Evolutionary conservation across 1,284 basidiomycete species (phyloP), one percentile per base, ranked within the genome.

Genomic region (Pterulicium gracile): DNA sequence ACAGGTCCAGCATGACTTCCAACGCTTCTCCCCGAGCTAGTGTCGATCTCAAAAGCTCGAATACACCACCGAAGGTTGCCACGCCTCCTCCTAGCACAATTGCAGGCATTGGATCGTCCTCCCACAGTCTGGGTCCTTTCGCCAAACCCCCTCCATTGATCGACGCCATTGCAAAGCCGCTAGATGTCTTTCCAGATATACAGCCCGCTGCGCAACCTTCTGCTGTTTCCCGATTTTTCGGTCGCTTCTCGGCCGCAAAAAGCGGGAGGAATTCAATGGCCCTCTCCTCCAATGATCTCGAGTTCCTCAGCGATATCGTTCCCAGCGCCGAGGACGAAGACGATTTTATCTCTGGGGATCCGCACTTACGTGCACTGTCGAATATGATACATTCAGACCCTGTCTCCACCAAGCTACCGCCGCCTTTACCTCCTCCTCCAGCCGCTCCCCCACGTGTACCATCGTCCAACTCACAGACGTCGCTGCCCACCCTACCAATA

Each of bases 281-380:
- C 3, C 66, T 87, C 17, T 84, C 83, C 4, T 68, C 74, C 2
- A 76, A 83, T 49, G 84, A 88, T 56, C 64, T 88, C 19, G 81
- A 85, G 53, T 86, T 82, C 53, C 67, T 88, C n/a, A 73, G 77
- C 7, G 84, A 87, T 52, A 77, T 84, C 44, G 77, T 79, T 3
- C 79, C 81, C 3, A 74, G 71, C 51, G 70, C 68, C 5, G 61
- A 57, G 44, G 73, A 78, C 50, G 63, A 61, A 13, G 62, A 65
- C 2, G 63, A 64, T 40, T 14, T 14, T 14, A 34, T 21, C n/a
- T 19, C 24, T 24, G 59, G 63, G n/a, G 58, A 65, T 39, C 44
- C 50, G 36, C 57, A 62, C 43, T 50, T 67, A 36, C 62, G 60
- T 48, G 61, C 59, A 12, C 56, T 77, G 24, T 59, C 64, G 23